Base-by-base conservation (phyloP, 1,139 yeast genomes). In the Chernovozyma sophiae-reginae region DNA sequence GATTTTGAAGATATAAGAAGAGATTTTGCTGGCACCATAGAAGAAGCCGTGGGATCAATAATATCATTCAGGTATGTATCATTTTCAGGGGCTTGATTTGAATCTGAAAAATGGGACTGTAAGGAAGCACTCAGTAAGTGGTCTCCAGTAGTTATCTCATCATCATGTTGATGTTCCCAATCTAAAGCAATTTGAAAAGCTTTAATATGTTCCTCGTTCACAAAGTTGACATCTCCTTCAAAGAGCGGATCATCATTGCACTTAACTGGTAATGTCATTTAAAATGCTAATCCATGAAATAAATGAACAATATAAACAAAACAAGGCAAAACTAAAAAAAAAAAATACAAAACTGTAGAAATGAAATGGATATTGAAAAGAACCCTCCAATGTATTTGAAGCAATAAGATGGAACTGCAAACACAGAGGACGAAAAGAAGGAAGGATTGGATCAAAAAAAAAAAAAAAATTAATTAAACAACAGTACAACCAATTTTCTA, bases 1-100 rank as follows among this genome's bases (percentile, higher is more conserved):
- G 74, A 76, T 46, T 74, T 72, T 3, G 87, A 79, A 0, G 75
- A 55, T 35, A 82, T 80, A 47, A 68, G 46, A 37, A 52, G 61
- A 2, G 60, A 63, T 37, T 44, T 48, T 19, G 37, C 31, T 5
- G 35, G 37, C 30, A 28, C 37, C 38, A 25, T 35, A 17, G 40
- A 27, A 15, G 26, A 30, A 13, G 17, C 15, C 28, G 22, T 25
- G 14, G 32, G 23, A 30, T 31, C 30, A 27, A 27, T 14, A 12
- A 14, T 11, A n/a, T 30, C 36, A 30, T 17, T 26, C n/a, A 20
- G 31, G 15, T n/a, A 18, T 5, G 15, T 20, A 20, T 20, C 23
- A 10, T 20, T 20, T 20, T 10, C 23, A 20, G 6, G 6, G 23
- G 10, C 10, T 6, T 6, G 10, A 20, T 7, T 7, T 16, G n/a